These are phyloP conservation scores for Diplodia sapinea DNA, from an alignment of 2,329 filamentous ascomycete genomes.

Conservation along the genomic window DNA sequence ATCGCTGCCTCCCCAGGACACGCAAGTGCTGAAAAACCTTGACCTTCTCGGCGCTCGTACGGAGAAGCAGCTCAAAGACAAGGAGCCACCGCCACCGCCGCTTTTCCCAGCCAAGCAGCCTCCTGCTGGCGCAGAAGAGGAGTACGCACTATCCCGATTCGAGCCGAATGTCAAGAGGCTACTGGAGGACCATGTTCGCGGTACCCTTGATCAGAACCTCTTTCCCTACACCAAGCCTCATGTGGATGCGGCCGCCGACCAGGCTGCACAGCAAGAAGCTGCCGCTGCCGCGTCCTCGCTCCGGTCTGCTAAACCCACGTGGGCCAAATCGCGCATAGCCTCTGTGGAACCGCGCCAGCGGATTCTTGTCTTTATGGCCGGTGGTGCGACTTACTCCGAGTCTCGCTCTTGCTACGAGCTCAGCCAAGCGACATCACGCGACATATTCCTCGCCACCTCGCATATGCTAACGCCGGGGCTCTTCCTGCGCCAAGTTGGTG, in stretches of 20 bases:
- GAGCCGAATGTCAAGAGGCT: constrained; percentile 82
- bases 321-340: constrained; percentile 81
- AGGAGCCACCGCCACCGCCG: constrained; percentile 66
- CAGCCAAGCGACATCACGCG: constrained; percentile 72
- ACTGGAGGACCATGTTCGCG: constrained; percentile 69
- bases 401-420: constrained; percentile 87
- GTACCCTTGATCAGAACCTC: constrained; percentile 50
- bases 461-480: constrained; percentile 90
- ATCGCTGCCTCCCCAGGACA: constrained; percentile 74
- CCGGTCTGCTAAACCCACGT: constrained; percentile 89
- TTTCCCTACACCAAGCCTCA: constrained; percentile 61
- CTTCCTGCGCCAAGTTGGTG: constrained; percentile 81
- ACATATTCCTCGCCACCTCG: constrained; percentile 86
- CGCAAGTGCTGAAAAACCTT: constrained; percentile 75
- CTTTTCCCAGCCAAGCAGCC: constrained; percentile 73
- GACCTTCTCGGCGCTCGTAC: constrained; percentile 80
- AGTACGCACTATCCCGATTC: constrained; percentile 85
- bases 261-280: constrained; percentile 59
- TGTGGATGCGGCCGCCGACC: constrained; percentile 64
- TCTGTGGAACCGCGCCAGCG: constrained; percentile 84
- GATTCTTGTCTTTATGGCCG: constrained; percentile 92
- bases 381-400: constrained; percentile 93
- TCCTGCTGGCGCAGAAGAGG: constrained; percentile 63
- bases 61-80: constrained; percentile 76
- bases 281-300: constrained; percentile 66